Evolutionary conservation across 202 grass and related monocot species (phyloP).

Genomic region (Hordeum pubiflorum): DNA sequence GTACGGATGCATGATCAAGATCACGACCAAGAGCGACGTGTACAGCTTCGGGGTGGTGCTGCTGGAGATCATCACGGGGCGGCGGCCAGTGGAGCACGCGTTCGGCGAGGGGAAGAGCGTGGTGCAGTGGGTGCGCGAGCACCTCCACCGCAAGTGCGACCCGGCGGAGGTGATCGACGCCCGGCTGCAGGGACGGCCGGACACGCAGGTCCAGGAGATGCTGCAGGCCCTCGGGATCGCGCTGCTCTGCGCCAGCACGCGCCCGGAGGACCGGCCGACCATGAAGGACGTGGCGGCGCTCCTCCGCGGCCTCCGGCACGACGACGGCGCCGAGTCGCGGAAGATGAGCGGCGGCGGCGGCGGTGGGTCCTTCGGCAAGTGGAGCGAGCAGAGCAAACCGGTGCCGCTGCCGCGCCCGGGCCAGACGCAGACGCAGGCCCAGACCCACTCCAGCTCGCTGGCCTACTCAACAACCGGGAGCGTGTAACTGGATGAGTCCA

Average conservation of each 20-base stretch:
- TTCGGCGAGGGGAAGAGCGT: slow-evolving; percentile 60
- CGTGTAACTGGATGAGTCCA: background rate
- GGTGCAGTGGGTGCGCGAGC: slow-evolving; percentile 80
- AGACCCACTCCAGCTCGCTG: slow-evolving; percentile 9
- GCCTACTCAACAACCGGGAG: slow-evolving; percentile 25
- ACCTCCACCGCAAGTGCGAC: slow-evolving; percentile 58
- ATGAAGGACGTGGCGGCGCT: slow-evolving; percentile 90
- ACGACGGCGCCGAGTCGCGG: slow-evolving; percentile 33
- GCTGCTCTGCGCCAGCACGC: slow-evolving; percentile 55
- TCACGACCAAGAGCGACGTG: slow-evolving; percentile 88
- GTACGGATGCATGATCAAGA: slow-evolving; percentile 70
- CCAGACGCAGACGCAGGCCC: background rate
- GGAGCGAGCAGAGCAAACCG: slow-evolving; percentile 3
- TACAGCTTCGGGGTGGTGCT: slow-evolving; percentile 81
- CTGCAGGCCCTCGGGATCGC: slow-evolving; percentile 80
- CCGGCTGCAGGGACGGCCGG: slow-evolving; percentile 45
- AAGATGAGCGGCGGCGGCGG: slow-evolving; percentile 11
- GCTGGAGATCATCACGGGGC: slow-evolving; percentile 58
- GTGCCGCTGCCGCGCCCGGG: background rate
- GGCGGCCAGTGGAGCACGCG: slow-evolving; percentile 38
- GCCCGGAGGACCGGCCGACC: slow-evolving; percentile 53
- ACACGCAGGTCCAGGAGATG: slow-evolving; percentile 77
- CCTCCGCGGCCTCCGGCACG: slow-evolving; percentile 58
- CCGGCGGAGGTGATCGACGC: slow-evolving; percentile 52
- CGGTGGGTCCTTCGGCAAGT: background rate